Base-by-base conservation (phyloP, 805 yeast species). In the Starmera dryadoides region DNA sequence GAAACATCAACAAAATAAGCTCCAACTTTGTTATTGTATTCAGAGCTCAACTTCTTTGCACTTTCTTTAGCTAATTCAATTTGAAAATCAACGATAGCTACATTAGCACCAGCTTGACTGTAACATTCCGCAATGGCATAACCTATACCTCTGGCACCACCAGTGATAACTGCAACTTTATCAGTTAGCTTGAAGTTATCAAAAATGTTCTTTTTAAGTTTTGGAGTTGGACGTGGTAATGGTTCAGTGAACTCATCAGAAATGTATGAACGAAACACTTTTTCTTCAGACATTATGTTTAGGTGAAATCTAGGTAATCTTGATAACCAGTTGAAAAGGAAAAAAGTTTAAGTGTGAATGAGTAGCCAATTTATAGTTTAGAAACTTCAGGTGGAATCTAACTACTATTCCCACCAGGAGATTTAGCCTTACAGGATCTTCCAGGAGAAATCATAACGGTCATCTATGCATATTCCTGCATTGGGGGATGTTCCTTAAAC, bases 71-170 rank as follows among this genome's bases (percentile, higher is more conserved):
- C 61, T 22, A 54, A 39, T 30, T 55, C 56, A 31, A 49, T 43
- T 22, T 49, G 59, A 22, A 52, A 50, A 30, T 56, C 58, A n/a
- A 53, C 39, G 36, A 61, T 49, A 8, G 86, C 86, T 26, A 87
- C 75, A 45, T 82, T 82, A 9, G 94, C 95, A 37, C 95, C 95
- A 4, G 91, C 91, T 63, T 85, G 91, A 36, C 88, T 83, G 52
- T 69, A 85, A 2, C 87, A 89, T 58, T 78, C 84, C 33, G 94
- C 94, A 28, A 84, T 83, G 4, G 85, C 86, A 49, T 60, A 74
- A 14, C 95, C 95, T 47, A 86, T 86, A 26, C 95, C 95, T 34
- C 82, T 70, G 15, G 89, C 79, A 11, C 86, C 84, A 34, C 95
- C 95, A n/a, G 94, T 83, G 42, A 86, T 75, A 4, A 85, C 77